Evolutionary conservation across 495 filamentous ascomycete species (phyloP).

Genomic region (Baudoinia panamericana): DNA sequence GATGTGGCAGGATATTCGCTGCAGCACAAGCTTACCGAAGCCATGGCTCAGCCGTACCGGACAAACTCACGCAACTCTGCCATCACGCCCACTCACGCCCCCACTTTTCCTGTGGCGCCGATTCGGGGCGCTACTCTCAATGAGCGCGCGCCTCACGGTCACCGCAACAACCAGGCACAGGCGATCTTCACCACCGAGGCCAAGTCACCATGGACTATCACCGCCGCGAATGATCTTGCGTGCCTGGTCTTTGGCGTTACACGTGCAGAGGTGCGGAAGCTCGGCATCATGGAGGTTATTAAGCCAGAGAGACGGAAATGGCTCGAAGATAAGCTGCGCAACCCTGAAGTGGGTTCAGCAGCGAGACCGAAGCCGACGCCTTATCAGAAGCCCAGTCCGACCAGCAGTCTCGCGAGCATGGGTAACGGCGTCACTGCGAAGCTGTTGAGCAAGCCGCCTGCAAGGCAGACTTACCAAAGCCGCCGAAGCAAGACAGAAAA

Average conservation of each 20-base stretch:
- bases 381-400: slow-evolving; percentile 28
- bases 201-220: slow-evolving; percentile 80
- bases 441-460: slow-evolving; percentile 76
- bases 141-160: slow-evolving; percentile 38
- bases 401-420: slow-evolving; percentile 30
- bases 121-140: slow-evolving; percentile 8
- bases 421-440: slow-evolving; percentile 75
- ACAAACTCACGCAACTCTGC: slow-evolving; percentile 15
- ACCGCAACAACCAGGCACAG: slow-evolving; percentile 85
- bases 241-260: slow-evolving; percentile 94
- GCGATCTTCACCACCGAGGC: slow-evolving; percentile 93
- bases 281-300: slow-evolving; percentile 92
- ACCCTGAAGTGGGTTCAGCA: slow-evolving; percentile 40
- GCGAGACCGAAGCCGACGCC: slow-evolving; percentile 33
- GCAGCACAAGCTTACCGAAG: slow-evolving; percentile 77
- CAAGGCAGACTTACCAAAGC: slow-evolving; percentile 40
- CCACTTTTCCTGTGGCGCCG: slow-evolving; percentile 19
- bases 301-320: slow-evolving; percentile 74
- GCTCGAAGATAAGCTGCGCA: slow-evolving; percentile 73
- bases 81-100: slow-evolving; percentile 35
- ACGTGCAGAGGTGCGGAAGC: slow-evolving; percentile 79
- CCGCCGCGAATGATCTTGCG: slow-evolving; percentile 92
- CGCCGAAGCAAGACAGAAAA: slow-evolving; percentile 29
- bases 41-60: slow-evolving; percentile 68
- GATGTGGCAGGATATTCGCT: slow-evolving; percentile 58